Base-by-base conservation (phyloP, 345 rosid genomes). In the Reutealis trisperma region DNA sequence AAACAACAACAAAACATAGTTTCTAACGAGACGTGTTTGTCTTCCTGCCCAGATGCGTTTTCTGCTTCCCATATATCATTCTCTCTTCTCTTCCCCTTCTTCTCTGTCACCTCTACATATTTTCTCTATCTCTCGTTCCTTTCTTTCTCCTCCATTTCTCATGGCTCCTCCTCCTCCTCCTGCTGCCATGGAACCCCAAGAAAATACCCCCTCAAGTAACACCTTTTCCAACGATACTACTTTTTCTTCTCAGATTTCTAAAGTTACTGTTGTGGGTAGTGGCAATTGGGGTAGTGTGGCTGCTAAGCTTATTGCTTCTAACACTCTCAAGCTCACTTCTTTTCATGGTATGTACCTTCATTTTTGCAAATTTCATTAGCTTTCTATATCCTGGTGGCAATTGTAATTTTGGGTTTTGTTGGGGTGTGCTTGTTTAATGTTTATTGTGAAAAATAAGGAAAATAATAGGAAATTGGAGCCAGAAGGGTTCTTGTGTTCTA, bases 251-350 rank as follows among this genome's bases (percentile, higher is more conserved):
- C 72, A 15, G 9, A 84, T 84, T 83, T 90, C 91, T 27, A 90
- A 80, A 77, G 97, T 96, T 79, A 91, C 98, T 16, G 86, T 93
- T 62, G 90, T 96, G 8, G 99, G 99, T 0, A 93, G 99, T 84
- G 99, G 99, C 34, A 93, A 92, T 81, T 96, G 98, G 99, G 98
- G 99, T 30, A 96, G 97, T 74, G 98, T 93, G 42, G 99, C 98
- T 75, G 90, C 98, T 76, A 96, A 91, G 83, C 98, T 96, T 89
- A 88, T 96, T 82, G 99, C 97, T 67, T 92, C 92, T 30, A 96
- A 93, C 84, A 81, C 96, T 81, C 84, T 89, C 86, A 89, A 83
- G 77, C 90, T 92, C 79, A 58, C 78, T 77, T 91, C 90, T 59
- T 92, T 93, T 78, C 94, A 96, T 67, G 98, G 99, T 96, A 67